phyloP scores from a whole-genome alignment of 2,329 filamentous ascomycete species.

The Ambrosiella beaveri region DNA sequence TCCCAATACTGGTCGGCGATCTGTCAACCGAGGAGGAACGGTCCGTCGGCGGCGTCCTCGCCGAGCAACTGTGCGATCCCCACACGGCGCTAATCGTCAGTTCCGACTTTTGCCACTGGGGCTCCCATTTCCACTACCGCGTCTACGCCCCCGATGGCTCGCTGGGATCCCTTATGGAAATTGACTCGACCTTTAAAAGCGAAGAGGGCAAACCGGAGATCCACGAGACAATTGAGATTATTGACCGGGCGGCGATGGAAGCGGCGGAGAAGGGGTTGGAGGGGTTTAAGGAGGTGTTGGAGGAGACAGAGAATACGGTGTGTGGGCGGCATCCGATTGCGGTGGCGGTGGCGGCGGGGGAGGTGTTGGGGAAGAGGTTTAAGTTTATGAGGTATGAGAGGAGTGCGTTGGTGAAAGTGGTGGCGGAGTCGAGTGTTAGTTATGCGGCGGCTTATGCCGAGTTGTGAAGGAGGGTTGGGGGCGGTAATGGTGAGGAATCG shows the following conservation, averaged over 20 bases:
- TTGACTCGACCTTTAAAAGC: conserved; percentile 15
- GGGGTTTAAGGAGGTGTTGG: conserved; percentile 50
- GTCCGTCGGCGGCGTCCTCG: conserved; percentile 49
- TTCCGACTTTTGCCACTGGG: conserved; percentile 98
- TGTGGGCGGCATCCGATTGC: conserved; percentile 93
- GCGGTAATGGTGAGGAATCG: no score
- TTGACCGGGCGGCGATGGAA: conserved; percentile 71
- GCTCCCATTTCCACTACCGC: conserved; percentile 64
- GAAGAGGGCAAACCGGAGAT: conserved; percentile 33
- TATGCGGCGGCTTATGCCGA: conserved; percentile 80
- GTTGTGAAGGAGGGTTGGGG: neutral
- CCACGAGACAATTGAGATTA: conserved; percentile 64
- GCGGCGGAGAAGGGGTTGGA: conserved; percentile 67
- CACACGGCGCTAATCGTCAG: conserved; percentile 72
- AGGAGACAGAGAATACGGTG: conserved; percentile 70
- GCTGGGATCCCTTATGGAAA: conserved; percentile 24
- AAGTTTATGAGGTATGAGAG: conserved; percentile 74
- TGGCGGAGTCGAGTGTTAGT: conserved; percentile 72
- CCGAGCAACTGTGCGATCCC: conserved; percentile 59
- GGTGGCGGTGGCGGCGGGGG: conserved; percentile 74
- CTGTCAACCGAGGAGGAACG: conserved; percentile 50
- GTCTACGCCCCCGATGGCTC: conserved; percentile 42
- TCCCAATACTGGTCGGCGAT: conserved; percentile 74
- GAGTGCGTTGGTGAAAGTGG: conserved; percentile 53
- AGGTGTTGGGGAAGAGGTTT: conserved; percentile 45